Evolutionary conservation across 805 yeast species (phyloP), one percentile per base, ranked within the genome.

Genomic region (Metschnikowia picachoensis): DNA sequence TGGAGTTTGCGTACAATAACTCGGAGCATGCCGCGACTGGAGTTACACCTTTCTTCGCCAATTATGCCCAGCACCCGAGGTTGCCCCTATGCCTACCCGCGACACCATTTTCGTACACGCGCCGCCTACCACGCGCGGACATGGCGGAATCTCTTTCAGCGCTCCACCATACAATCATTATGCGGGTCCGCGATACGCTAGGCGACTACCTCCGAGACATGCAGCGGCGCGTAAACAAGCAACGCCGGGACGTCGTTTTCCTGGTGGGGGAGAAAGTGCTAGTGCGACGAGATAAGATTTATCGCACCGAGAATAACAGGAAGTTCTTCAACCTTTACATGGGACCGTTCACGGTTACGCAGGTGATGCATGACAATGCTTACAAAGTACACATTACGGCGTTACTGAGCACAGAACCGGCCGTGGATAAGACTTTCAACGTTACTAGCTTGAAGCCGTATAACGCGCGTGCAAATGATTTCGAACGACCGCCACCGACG

Each of bases 1-100:
- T 16, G 6, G 41, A 39, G 16, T 30, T 39, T 30, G 41, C 41
- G 14, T 39, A 39, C 30, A 39, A 39, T 30, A 31, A 39, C 30
- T 7, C 25, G 4, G 27, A 30, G 6, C 41, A 30, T 16, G 7
- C 41, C 4, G 15, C 35, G 8, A 39, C 14, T 17, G 16, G n/a
- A 6, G 4, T n/a, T 13, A 8, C 41, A 10, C 35, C 41, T 14
- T 39, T 39, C 30, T 39, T 9, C n/a, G 41, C 35, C 6, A 39
- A 39, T 15, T 31, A 25, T 17, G 14, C 15, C 7, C 14, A 11
- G 6, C 39, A 37, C 27, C 39, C 39, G 8, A 13, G 35, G 14
- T n/a, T 32, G 14, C 35, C 35, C 14, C 8, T 32, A n/a, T 15
- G 35, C 14, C 15, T 10, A 13, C 35, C 14, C 14, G 35, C 8